These are phyloP conservation scores for Ramaria sp. DNA, from an alignment of 768 basidiomycete species.

Conservation along the genomic window DNA sequence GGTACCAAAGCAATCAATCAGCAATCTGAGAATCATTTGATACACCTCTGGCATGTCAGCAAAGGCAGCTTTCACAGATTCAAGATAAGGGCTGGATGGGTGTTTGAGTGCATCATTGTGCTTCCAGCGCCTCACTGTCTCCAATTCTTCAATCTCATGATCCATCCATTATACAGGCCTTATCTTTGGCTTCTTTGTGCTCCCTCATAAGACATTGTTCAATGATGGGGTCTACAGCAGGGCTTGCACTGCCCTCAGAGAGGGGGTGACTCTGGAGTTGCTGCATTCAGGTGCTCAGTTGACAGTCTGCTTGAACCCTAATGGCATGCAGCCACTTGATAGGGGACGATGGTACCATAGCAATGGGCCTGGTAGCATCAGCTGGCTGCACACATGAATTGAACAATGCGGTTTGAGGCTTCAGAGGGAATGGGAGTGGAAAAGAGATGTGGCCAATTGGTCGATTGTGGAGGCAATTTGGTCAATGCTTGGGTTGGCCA, in stretches of 20 bases:
- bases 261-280: neutral
- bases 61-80: neutral
- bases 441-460: too few species aligned
- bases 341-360: neutral
- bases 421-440: too few species aligned
- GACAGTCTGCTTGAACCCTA: neutral
- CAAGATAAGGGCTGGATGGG: neutral
- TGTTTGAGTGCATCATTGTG: neutral
- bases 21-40: neutral
- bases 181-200: conserved; percentile 1
- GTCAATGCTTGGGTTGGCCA: too few species aligned
- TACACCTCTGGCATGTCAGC: neutral
- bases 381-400: too few species aligned
- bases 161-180: neutral
- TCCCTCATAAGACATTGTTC: neutral
- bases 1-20: neutral
- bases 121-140: conserved; percentile 1
- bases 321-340: neutral
- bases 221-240: neutral
- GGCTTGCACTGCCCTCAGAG: neutral
- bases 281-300: neutral
- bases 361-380: too few species aligned
- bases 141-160: conserved; percentile 4
- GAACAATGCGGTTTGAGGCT: too few species aligned
- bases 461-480: too few species aligned